Conservation (phyloP, 1,139 yeast genomes). For the Yamadazyma pseudoaaseri region DNA sequence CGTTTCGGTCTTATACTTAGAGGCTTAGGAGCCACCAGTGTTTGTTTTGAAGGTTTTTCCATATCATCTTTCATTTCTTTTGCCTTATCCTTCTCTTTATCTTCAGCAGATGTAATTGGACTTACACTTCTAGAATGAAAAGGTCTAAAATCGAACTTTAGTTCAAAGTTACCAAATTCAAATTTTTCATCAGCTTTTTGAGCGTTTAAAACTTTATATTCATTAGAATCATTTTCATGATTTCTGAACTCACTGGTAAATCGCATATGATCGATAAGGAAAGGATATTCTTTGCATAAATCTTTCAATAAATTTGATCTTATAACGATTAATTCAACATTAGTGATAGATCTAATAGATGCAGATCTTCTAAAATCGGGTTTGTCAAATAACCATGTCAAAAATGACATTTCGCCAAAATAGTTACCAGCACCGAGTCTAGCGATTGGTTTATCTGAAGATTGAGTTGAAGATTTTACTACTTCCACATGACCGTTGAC, state of each 20-base stretch:
- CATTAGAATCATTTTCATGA: constrained; percentile 8
- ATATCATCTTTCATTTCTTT: constrained; percentile 1
- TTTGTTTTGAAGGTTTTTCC: neutral
- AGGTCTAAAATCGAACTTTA: constrained; percentile 16
- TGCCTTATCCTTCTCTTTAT: constrained; percentile 4
- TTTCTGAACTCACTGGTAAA: constrained; percentile 57
- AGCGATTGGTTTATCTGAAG: constrained; percentile 37
- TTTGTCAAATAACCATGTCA: constrained; percentile 44
- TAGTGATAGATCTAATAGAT: constrained; percentile 58
- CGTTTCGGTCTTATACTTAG: constrained; percentile 9
- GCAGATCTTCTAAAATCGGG: constrained; percentile 49
- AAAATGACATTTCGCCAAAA: constrained; percentile 76
- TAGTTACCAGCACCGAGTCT: constrained; percentile 62
- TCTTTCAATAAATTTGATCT: constrained; percentile 51
- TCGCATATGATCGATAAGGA: constrained; percentile 57
- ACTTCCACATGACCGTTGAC: constrained; percentile 73
- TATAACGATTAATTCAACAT: constrained; percentile 59
- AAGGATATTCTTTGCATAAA: constrained; percentile 57
- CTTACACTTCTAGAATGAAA: constrained; percentile 18
- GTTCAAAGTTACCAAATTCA: constrained; percentile 14
- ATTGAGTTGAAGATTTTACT: constrained; percentile 35
- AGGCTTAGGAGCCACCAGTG: constrained; percentile 1
- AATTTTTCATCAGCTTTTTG: constrained; percentile 4
- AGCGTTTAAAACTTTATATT: constrained; percentile 1
- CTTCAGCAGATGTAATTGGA: constrained; percentile 12